Evolutionary conservation across 192 early-diverging fungal genomes (phyloP).

Genomic region (Mortierella alpina): DNA sequence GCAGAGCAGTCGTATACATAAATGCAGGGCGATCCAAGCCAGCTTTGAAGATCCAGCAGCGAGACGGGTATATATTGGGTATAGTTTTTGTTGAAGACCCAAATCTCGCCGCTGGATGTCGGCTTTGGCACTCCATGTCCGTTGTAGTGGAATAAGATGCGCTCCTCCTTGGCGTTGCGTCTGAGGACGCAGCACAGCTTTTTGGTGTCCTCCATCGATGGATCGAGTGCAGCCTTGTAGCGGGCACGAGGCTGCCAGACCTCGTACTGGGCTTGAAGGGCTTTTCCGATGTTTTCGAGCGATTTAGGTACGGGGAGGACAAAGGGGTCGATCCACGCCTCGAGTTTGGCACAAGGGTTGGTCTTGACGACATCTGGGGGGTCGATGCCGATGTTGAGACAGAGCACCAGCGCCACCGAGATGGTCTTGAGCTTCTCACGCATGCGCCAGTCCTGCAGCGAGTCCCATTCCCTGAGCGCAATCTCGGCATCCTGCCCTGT

Average conservation of each 20-base stretch:
- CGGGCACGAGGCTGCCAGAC: conserved; percentile 85
- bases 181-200: conserved; percentile 87
- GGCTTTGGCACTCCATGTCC: conserved; percentile 98
- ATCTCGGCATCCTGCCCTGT: conserved; percentile 49
- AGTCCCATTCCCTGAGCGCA: conserved; percentile 38
- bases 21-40: conserved; percentile 95
- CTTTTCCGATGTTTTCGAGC: conserved; percentile 88
- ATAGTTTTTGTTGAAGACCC: conserved; percentile 98
- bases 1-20: conserved; percentile 97
- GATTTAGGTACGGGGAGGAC: conserved; percentile 81
- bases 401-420: conserved; percentile 87
- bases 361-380: conserved; percentile 95
- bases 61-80: conserved; percentile 98
- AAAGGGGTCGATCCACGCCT: conserved; percentile 96
- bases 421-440: conserved; percentile 81
- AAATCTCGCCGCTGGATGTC: conserved; percentile 93
- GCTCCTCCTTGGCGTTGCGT: conserved; percentile 90
- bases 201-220: conserved; percentile 92
- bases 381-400: conserved; percentile 95
- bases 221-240: conserved; percentile 88
- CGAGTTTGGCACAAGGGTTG: conserved; percentile 86
- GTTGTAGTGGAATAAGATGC: conserved; percentile 98
- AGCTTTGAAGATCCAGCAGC: conserved; percentile 90
- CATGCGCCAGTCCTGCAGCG: conserved; percentile 67
- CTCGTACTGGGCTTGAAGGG: conserved; percentile 94